phyloP scores from a whole-genome alignment of 805 yeast species.

The Phaffomyces antillensis region DNA sequence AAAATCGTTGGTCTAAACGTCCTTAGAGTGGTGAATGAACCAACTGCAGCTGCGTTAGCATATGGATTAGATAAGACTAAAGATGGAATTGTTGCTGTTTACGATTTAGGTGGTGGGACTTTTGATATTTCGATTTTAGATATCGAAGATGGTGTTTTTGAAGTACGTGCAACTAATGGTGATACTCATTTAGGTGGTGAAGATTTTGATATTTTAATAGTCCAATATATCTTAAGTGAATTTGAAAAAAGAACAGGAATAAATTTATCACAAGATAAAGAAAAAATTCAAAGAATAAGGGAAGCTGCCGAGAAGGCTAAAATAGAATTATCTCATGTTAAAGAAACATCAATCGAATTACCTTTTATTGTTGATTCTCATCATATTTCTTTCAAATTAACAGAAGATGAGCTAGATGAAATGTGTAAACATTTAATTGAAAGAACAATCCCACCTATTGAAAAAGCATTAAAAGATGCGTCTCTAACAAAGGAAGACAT shows the following conservation, averaged over 20 bases:
- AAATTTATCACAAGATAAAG: slow-evolving; percentile 44
- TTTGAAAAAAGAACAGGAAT: slow-evolving; percentile 47
- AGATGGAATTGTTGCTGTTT: slow-evolving; percentile 37
- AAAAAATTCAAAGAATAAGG: slow-evolving; percentile 64
- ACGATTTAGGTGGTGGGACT: slow-evolving; percentile 79
- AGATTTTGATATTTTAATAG: slow-evolving; percentile 63
- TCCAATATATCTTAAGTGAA: slow-evolving; percentile 42
- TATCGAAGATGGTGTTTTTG: slow-evolving; percentile 73
- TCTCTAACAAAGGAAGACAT: slow-evolving; percentile 55
- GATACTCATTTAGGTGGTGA: slow-evolving; percentile 81
- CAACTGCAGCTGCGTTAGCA: slow-evolving; percentile 81
- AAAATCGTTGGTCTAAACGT: slow-evolving; percentile 64
- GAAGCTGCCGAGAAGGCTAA: slow-evolving; percentile 74
- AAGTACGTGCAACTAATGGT: slow-evolving; percentile 77
- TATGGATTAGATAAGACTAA: slow-evolving; percentile 59
- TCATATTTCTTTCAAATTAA: slow-evolving; percentile 51
- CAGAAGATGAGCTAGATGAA: slow-evolving; percentile 61
- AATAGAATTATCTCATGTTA: slow-evolving; percentile 64
- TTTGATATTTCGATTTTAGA: slow-evolving; percentile 72
- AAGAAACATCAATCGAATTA: slow-evolving; percentile 52
- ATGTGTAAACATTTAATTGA: slow-evolving; percentile 61
- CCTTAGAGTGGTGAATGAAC: slow-evolving; percentile 70
- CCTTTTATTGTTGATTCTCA: slow-evolving; percentile 62
- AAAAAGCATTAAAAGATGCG: slow-evolving; percentile 69
- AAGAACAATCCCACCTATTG: slow-evolving; percentile 65